Evolutionary conservation across 768 basidiomycete genomes (phyloP), one percentile per base, ranked within the genome.

Genomic region (Suillus luteus): DNA sequence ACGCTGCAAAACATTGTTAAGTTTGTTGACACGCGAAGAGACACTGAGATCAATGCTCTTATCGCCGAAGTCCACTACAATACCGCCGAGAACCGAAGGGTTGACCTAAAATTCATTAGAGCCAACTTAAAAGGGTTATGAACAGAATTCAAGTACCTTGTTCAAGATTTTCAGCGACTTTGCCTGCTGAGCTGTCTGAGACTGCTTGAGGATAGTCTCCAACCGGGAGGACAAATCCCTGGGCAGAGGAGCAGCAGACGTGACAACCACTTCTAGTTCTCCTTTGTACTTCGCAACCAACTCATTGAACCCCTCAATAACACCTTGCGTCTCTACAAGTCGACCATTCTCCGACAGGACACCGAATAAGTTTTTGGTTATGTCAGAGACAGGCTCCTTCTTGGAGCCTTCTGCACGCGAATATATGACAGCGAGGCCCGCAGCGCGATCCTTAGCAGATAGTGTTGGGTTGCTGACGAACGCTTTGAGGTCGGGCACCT

Each of bases 31-130:
- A 61, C 93, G 92, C 40, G 93, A 94, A 57, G 88, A 89, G 62
- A 96, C 95, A 70, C 93, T 96, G 64, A 99, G 85, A 80, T 99
- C 97, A 71, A 99, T 91, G 60, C 94, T 95, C 83, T 96, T 96
- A 83, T 98, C 97, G 67, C 95, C 96, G 73, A 99, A 95, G 80
- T 99, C 97, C 57, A 99, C 90, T 65, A 98, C 84, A 64, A 99
- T 77, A 59, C 97, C 97, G 63, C 96, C 97, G 66, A 99, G 79
- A 63, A 98, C 81, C n/a, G 86, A 80, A 51, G 95, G 88, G 82
- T 98, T 95, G 72, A 98, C 91, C 95, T 96, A 65, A 37, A 66
- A 51, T 61, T 64, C 38, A 59, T 59, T 69, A 61, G 66, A 48
- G 2, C n/a, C 60, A 48, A 40, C 40, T 17, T 49, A 14, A 19